phyloP scores from a whole-genome alignment of 306 rosid genomes.

The Cucumis hystrix region DNA sequence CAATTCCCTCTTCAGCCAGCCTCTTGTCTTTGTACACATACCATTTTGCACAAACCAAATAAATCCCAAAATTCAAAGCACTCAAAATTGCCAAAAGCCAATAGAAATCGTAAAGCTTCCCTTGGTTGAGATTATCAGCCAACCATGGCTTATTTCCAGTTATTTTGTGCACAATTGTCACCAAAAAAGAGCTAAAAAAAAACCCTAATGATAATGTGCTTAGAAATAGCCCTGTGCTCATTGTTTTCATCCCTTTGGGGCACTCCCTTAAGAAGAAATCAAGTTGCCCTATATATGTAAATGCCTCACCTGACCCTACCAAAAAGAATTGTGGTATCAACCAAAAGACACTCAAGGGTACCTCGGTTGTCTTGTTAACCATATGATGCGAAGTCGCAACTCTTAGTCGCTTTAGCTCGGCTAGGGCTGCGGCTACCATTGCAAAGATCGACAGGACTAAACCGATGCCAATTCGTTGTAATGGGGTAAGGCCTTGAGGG shows the following conservation, averaged over 20 bases:
- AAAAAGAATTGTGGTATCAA: slow-evolving; percentile 67
- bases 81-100: slow-evolving; percentile 70
- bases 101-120: slow-evolving; percentile 72
- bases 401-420: neutral
- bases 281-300: slow-evolving; percentile 71
- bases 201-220: slow-evolving; percentile 78
- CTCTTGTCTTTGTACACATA: slow-evolving; percentile 78
- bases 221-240: slow-evolving; percentile 86
- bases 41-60: slow-evolving; percentile 58
- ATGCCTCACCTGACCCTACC: slow-evolving; percentile 85
- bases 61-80: slow-evolving; percentile 48
- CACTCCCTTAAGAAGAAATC: slow-evolving; percentile 83
- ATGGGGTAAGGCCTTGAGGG: slow-evolving; percentile 14
- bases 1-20: slow-evolving; percentile 48
- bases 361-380: neutral
- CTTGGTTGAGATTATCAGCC: slow-evolving; percentile 58
- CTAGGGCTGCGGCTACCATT: slow-evolving; percentile 10
- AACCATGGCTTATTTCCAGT: slow-evolving; percentile 61
- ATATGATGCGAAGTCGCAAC: neutral
- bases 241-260: slow-evolving; percentile 92
- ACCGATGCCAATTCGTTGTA: slow-evolving; percentile 10
- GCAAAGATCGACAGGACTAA: slow-evolving; percentile 2
- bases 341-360: slow-evolving; percentile 52
- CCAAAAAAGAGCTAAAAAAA: slow-evolving; percentile 64
- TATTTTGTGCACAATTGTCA: slow-evolving; percentile 50